Evolutionary conservation across 805 yeast species (phyloP).

Genomic region (Kuraishia piskuri): DNA sequence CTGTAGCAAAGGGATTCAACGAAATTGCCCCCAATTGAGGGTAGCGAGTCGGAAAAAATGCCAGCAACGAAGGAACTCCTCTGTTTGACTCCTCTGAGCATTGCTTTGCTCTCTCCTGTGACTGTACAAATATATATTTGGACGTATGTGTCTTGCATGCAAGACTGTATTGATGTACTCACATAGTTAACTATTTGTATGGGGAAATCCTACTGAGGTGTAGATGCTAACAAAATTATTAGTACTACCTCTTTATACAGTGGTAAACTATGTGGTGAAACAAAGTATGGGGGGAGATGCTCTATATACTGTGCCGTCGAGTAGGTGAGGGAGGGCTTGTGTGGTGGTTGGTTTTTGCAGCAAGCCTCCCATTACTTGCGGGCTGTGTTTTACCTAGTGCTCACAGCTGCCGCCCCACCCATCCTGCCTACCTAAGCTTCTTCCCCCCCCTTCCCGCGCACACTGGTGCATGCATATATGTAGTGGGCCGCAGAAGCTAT

Average conservation of each 20-base stretch:
- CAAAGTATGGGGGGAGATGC: neutral
- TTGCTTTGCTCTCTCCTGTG: neutral
- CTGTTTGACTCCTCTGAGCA: neutral
- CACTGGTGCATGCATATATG: neutral
- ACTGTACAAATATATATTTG: neutral
- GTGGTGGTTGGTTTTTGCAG: neutral
- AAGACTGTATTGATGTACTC: neutral
- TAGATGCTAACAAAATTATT: neutral
- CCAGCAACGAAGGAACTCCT: neutral
- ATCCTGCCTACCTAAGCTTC: neutral
- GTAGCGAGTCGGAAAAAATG: neutral
- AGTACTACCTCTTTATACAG: neutral
- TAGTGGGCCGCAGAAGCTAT: neutral
- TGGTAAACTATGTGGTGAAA: neutral
- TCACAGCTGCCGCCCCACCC: neutral
- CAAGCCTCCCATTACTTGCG: neutral
- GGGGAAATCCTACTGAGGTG: neutral
- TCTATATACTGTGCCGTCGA: neutral
- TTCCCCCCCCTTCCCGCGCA: neutral
- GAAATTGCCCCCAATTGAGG: neutral
- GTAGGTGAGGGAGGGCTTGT: neutral
- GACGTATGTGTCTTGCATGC: neutral
- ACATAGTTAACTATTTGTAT: neutral
- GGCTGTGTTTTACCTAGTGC: neutral
- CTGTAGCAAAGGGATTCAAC: neutral